Evolutionary conservation across 257 asterid genomes (phyloP).

Genomic region (Solanum commersonii): DNA sequence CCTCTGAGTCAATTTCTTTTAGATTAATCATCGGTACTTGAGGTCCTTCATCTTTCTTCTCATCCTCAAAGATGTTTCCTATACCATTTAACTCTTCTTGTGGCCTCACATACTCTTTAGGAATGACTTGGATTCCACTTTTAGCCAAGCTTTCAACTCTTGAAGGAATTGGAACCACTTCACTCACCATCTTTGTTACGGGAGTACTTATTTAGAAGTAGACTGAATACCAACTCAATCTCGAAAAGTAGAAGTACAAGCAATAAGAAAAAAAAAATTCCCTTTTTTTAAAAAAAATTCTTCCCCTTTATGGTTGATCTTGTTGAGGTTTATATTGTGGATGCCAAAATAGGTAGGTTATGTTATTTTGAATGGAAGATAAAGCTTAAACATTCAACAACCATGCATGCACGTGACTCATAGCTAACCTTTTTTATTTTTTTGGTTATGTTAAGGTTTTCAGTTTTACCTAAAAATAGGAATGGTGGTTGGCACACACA

Average conservation of each 20-base stretch:
- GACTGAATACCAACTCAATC: neutral
- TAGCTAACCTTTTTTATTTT: neutral
- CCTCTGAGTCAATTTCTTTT: constrained; percentile 25
- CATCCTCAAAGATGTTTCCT: constrained; percentile 54
- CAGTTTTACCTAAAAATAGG: neutral
- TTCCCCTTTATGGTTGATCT: neutral
- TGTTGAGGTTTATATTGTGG: neutral
- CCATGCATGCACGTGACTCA: neutral
- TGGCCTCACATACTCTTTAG: constrained; percentile 66
- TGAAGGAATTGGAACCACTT: neutral
- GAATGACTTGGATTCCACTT: constrained; percentile 52
- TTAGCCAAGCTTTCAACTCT: constrained; percentile 62
- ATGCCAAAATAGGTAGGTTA: neutral
- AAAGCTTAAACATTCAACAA: neutral
- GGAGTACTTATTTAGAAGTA: neutral
- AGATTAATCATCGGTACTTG: constrained; percentile 54
- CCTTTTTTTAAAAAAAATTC: neutral
- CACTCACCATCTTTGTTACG: neutral
- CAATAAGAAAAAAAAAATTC: too few relatives aligned
- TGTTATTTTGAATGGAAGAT: neutral
- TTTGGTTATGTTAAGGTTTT: neutral
- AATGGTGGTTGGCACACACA: neutral
- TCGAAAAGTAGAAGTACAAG: neutral
- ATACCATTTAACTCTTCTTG: constrained; percentile 56
- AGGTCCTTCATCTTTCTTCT: constrained; percentile 39